Conservation (phyloP, 2,329 filamentous ascomycete genomes). For the Penicillium rolfsii region DNA sequence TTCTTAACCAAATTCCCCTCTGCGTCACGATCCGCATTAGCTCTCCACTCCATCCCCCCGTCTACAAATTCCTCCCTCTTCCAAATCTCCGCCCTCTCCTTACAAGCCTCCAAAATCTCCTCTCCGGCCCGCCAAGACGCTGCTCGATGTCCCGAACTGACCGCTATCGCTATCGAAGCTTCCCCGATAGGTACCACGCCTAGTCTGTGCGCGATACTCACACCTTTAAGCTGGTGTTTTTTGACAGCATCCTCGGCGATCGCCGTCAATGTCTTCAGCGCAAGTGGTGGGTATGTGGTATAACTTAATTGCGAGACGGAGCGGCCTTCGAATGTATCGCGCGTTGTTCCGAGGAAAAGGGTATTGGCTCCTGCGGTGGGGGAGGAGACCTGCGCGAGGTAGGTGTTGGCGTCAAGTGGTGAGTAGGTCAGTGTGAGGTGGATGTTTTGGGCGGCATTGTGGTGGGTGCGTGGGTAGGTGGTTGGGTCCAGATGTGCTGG, state of each 20-base stretch:
- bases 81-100: conserved; percentile 90
- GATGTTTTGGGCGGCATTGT: conserved; percentile 40
- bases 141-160: conserved; percentile 79
- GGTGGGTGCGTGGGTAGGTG: conserved; percentile 45
- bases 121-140: conserved; percentile 88
- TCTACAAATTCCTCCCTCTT: conserved; percentile 86
- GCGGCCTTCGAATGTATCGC: conserved; percentile 47
- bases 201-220: conserved; percentile 82
- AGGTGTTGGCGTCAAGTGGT: conserved; percentile 41
- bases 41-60: conserved; percentile 77
- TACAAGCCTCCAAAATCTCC: conserved; percentile 84
- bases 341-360: conserved; percentile 52
- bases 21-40: conserved; percentile 74
- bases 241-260: conserved; percentile 54
- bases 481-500: conserved; percentile 43
- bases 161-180: conserved; percentile 88
- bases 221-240: conserved; percentile 66
- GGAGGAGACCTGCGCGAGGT: conserved; percentile 44
- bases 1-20: conserved; percentile 41
- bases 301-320: conserved; percentile 51
- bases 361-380: conserved; percentile 50
- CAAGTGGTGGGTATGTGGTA: conserved; percentile 47
- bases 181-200: conserved; percentile 87
- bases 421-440: conserved; percentile 49
- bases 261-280: conserved; percentile 44